Conservation (phyloP, 148 eudicot genomes). For the Rhododendron molle region DNA sequence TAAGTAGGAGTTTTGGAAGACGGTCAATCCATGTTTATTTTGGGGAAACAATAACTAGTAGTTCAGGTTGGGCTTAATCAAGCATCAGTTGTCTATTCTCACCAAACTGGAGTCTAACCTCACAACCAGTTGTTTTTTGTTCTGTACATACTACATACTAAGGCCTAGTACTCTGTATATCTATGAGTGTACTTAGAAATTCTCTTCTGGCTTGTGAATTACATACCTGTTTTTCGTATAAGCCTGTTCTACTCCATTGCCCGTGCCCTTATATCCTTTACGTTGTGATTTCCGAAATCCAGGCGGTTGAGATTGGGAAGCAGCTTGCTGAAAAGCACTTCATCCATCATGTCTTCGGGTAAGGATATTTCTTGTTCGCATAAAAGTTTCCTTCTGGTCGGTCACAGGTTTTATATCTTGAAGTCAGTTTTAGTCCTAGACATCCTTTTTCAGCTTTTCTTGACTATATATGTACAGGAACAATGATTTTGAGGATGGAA, state of each 20-base stretch:
- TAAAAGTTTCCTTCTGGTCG: background rate
- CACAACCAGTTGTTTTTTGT: background rate
- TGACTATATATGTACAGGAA: slow-evolving; percentile 35
- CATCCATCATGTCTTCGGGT: slow-evolving; percentile 86
- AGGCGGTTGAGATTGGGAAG: slow-evolving; percentile 87
- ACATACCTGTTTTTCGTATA: background rate
- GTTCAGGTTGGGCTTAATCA: background rate
- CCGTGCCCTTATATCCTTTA: background rate
- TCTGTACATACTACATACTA: background rate
- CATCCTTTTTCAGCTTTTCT: background rate
- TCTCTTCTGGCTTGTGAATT: background rate
- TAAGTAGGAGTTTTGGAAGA: background rate
- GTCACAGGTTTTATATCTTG: background rate
- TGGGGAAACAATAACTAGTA: background rate
- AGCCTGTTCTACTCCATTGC: background rate
- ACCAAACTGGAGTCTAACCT: background rate
- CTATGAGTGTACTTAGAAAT: background rate
- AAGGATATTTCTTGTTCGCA: slow-evolving; percentile 6
- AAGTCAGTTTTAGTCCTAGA: background rate
- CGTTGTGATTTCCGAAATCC: slow-evolving; percentile 11
- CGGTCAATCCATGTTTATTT: background rate
- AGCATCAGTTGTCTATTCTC: background rate
- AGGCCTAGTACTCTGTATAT: background rate
- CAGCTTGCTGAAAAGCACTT: slow-evolving; percentile 71
- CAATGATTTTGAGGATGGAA: slow-evolving; percentile 70